Evolutionary conservation across 805 yeast genomes (phyloP).

Genomic region (Tetrapisispora pingtungensis): DNA sequence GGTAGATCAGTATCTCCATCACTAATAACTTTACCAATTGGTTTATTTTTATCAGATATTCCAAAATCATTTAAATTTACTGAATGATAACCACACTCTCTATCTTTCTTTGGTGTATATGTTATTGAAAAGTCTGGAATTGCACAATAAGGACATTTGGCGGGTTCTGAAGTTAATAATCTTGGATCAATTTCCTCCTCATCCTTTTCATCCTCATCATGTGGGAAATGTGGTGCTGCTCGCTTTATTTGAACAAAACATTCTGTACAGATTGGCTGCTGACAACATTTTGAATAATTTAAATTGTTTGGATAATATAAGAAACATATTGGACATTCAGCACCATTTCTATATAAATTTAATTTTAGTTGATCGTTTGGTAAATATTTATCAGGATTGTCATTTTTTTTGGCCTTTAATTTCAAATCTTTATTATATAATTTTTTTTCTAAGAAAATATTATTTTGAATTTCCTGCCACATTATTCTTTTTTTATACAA

Average conservation of each 20-base stretch:
- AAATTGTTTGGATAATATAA: slow-evolving; percentile 33
- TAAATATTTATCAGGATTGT: slow-evolving; percentile 7
- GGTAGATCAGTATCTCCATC: slow-evolving; percentile 2
- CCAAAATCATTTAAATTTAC: slow-evolving; percentile 38
- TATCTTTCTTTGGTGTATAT: slow-evolving; percentile 51
- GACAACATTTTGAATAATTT: slow-evolving; percentile 79
- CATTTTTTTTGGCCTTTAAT: slow-evolving; percentile 31
- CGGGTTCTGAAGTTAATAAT: slow-evolving; percentile 72
- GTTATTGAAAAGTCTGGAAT: slow-evolving; percentile 76
- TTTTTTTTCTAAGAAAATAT: slow-evolving; percentile 47
- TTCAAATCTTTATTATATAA: slow-evolving; percentile 18
- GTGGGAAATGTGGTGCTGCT: slow-evolving; percentile 84
- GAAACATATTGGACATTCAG: slow-evolving; percentile 93
- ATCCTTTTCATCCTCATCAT: slow-evolving; percentile 34
- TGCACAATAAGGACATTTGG: slow-evolving; percentile 91
- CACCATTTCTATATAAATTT: slow-evolving; percentile 52
- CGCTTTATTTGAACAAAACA: slow-evolving; percentile 90
- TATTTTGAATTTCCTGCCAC: slow-evolving; percentile 51
- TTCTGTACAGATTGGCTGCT: slow-evolving; percentile 89
- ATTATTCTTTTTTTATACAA: slow-evolving; percentile 32
- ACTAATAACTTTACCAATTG: not conserved
- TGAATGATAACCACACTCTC: slow-evolving; percentile 50
- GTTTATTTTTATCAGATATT: slow-evolving; percentile 1
- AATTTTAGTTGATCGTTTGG: slow-evolving; percentile 37
- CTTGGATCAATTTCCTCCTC: slow-evolving; percentile 40